Conservation (phyloP, 2,329 filamentous ascomycete species). For the Truncatella angustata region DNA sequence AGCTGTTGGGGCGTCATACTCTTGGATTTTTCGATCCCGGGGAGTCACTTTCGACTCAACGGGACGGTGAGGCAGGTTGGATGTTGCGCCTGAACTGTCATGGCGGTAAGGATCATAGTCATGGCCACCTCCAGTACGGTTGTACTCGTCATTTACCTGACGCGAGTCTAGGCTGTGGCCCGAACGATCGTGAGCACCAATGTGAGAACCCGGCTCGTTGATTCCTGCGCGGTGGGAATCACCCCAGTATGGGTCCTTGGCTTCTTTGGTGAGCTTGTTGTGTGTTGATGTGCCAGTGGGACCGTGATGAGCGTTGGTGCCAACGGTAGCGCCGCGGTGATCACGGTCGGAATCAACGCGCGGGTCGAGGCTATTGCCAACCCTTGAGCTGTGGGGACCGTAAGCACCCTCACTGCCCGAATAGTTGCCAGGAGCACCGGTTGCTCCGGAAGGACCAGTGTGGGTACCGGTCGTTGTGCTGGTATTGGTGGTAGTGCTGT, state of each 20-base stretch:
- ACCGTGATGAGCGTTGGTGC: not conserved
- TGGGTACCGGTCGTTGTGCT: conserved; percentile 27
- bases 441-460: conserved; percentile 23
- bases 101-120: not conserved
- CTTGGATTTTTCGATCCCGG: conserved; percentile 11
- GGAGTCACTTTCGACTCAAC: conserved; percentile 4
- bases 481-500: conserved; percentile 29
- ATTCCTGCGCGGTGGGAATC: not conserved
- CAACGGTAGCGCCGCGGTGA: not conserved
- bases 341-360: not conserved
- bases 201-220: not conserved
- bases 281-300: not conserved
- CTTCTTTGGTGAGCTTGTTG: conserved; percentile 14
- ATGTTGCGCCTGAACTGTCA: not conserved
- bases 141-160: conserved; percentile 1
- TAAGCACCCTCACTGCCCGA: not conserved
- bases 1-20: conserved; percentile 12
- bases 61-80: conserved; percentile 1
- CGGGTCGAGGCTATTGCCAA: not conserved
- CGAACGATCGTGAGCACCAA: not conserved
- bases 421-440: not conserved
- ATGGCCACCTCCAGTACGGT: not conserved
- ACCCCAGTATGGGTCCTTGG: conserved; percentile 9
- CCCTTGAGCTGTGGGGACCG: not conserved
- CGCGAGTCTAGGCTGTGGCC: not conserved